Conservation (phyloP, 441 rosid genomes). For the Brassica hybrid region DNA sequence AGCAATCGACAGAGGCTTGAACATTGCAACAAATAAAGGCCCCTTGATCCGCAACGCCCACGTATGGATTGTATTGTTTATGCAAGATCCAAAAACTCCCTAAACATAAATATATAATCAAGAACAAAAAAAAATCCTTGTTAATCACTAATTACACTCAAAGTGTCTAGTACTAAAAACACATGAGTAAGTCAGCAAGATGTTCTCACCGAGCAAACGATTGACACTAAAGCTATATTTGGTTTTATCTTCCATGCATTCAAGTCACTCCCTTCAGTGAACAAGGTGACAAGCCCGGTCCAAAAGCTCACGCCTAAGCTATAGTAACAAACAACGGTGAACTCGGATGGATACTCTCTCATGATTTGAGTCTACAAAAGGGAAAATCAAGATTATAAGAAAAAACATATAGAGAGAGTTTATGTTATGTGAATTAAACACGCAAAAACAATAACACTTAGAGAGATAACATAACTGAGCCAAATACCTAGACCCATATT, state of each 20-base stretch:
- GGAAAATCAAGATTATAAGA: background rate
- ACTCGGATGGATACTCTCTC: conserved; percentile 72
- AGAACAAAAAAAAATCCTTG: background rate
- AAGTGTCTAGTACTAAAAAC: background rate
- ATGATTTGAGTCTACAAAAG: conserved; percentile 61
- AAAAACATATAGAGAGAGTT: background rate
- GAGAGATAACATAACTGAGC: too few relatives aligned
- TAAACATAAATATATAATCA: conserved; percentile 30
- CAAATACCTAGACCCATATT: too few relatives aligned
- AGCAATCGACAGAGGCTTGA: conserved; percentile 73
- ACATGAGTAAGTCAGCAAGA: background rate
- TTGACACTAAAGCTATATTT: conserved; percentile 53
- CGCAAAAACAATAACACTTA: too few relatives aligned
- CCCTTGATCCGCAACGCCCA: conserved; percentile 73
- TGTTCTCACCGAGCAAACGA: conserved; percentile 63
- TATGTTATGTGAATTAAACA: too few relatives aligned
- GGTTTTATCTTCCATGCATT: conserved; percentile 60
- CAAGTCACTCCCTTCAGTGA: conserved; percentile 45
- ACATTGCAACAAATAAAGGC: conserved; percentile 68
- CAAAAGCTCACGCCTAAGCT: conserved; percentile 59
- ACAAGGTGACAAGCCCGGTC: conserved; percentile 55
- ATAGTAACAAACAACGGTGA: conserved; percentile 67
- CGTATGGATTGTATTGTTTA: conserved; percentile 58
- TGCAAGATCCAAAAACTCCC: conserved; percentile 72
- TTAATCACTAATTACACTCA: background rate